Evolutionary conservation across 192 early-diverging fungal species (phyloP).

Genomic region (Entophlyctis helioformis): DNA sequence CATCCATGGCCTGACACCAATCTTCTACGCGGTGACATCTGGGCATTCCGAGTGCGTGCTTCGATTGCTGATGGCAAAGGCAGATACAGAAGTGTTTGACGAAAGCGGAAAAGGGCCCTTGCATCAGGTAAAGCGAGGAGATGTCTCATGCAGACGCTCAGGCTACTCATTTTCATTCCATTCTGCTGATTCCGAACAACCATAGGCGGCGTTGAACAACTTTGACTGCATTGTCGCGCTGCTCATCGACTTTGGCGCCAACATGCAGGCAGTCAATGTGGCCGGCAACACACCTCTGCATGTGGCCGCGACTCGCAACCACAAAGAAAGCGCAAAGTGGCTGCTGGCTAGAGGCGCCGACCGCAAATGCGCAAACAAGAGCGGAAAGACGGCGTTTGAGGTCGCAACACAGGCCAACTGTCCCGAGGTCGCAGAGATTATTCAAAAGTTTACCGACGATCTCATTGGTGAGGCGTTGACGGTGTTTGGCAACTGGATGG

Average conservation of each 20-base stretch:
- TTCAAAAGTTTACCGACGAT: conserved; percentile 28
- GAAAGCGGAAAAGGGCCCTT: conserved; percentile 32
- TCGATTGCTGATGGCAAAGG: conserved; percentile 28
- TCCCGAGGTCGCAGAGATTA: conserved; percentile 27
- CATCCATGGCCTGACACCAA: conserved; percentile 20
- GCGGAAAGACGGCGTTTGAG: conserved; percentile 30
- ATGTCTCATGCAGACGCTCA: background rate
- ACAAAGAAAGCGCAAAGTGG: conserved; percentile 28
- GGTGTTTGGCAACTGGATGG: too few relatives aligned
- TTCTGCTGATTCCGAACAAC: background rate
- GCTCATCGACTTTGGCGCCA: conserved; percentile 34
- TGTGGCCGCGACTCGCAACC: conserved; percentile 31
- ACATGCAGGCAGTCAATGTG: conserved; percentile 29
- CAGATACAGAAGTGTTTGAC: conserved; percentile 30
- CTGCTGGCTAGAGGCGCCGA: conserved; percentile 38
- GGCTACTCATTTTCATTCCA: background rate
- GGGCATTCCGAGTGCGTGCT: conserved; percentile 27
- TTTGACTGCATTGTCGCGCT: conserved; percentile 27
- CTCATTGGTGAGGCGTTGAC: conserved; percentile 15
- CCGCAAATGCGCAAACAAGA: conserved; percentile 25
- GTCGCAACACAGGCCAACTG: conserved; percentile 28
- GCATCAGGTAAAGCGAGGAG: conserved; percentile 20
- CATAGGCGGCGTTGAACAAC: conserved; percentile 30
- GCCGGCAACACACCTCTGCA: conserved; percentile 46
- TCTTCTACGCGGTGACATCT: conserved; percentile 29